Percentiles rank a stretch among this genome's conserved stretches.
These are phyloP conservation scores for Conringia planisiliqua DNA, from an alignment of 345 rosid species.

Conservation along the genomic window DNA sequence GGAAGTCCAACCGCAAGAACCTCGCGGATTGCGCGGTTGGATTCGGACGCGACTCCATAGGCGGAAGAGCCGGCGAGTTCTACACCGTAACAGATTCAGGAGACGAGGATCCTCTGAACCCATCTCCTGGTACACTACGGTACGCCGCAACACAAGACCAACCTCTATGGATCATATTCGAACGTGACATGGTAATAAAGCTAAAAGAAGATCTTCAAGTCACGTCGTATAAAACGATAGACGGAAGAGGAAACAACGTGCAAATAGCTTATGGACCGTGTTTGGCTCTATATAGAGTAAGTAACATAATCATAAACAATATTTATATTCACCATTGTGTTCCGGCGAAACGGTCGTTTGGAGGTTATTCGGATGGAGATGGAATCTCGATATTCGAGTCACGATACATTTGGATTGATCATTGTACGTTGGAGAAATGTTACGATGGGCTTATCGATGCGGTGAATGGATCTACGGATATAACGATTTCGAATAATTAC, in stretches of 20 bases:
- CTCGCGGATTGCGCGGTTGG: constrained; percentile 65
- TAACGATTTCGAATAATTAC: constrained; percentile 63
- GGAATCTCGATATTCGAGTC: constrained; percentile 58
- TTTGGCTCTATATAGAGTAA: constrained; percentile 48
- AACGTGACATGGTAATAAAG: constrained; percentile 54
- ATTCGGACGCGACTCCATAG: constrained; percentile 59
- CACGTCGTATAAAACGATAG: constrained; percentile 60
- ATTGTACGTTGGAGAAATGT: constrained; percentile 58
- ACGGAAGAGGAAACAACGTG: constrained; percentile 57
- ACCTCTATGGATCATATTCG: constrained; percentile 69
- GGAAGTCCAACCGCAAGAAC: constrained; percentile 52
- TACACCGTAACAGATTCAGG: constrained; percentile 42
- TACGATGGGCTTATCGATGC: constrained; percentile 65
- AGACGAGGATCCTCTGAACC: constrained; percentile 39
- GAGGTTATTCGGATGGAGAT: constrained; percentile 60
- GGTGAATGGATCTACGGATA: constrained; percentile 52
- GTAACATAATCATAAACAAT: constrained; percentile 57
- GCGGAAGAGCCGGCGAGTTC: constrained; percentile 55
- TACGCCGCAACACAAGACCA: constrained; percentile 50
- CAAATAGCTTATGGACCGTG: constrained; percentile 62
- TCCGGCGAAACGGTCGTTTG: constrained; percentile 36
- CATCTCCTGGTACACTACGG: constrained; percentile 51
- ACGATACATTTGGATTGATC: constrained; percentile 62
- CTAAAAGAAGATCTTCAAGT: constrained; percentile 51
- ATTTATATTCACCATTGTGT: constrained; percentile 55